phyloP scores from a whole-genome alignment of 2,329 filamentous ascomycete species.

The Colletotrichum cordylinicola region DNA sequence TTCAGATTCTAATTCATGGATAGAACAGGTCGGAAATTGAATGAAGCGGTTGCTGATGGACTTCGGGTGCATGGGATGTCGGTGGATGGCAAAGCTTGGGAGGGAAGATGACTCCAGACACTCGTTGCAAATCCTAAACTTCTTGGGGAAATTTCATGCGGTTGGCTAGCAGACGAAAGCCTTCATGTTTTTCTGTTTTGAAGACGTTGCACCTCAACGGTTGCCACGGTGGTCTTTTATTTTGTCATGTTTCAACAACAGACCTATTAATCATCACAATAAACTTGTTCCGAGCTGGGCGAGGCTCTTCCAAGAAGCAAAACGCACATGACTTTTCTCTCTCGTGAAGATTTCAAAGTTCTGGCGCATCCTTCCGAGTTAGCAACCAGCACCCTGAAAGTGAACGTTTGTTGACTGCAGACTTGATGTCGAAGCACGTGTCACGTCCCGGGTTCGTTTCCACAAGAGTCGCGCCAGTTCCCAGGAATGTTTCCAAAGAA shows the following conservation, averaged over 20 bases:
- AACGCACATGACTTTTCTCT: background rate
- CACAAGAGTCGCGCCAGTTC: background rate
- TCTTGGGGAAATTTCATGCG: background rate
- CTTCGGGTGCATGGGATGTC: background rate
- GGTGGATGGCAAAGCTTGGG: background rate
- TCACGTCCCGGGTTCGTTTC: background rate
- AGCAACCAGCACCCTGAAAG: background rate
- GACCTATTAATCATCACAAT: background rate
- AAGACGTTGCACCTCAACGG: background rate
- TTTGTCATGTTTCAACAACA: background rate
- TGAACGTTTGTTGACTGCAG: background rate
- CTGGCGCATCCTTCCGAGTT: background rate
- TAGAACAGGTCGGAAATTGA: background rate
- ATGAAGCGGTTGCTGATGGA: background rate
- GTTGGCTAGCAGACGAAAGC: background rate
- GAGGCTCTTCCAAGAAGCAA: background rate
- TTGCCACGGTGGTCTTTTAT: background rate
- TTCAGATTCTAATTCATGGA: background rate
- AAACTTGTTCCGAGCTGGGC: background rate
- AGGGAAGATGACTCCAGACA: background rate
- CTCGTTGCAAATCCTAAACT: background rate
- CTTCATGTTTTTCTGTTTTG: background rate
- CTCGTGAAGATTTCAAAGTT: background rate
- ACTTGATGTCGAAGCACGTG: background rate
- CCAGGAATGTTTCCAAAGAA: background rate